These are phyloP conservation scores for Ceratocystis papillata DNA, from an alignment of 2,329 filamentous ascomycete genomes.

Conservation along the genomic window DNA sequence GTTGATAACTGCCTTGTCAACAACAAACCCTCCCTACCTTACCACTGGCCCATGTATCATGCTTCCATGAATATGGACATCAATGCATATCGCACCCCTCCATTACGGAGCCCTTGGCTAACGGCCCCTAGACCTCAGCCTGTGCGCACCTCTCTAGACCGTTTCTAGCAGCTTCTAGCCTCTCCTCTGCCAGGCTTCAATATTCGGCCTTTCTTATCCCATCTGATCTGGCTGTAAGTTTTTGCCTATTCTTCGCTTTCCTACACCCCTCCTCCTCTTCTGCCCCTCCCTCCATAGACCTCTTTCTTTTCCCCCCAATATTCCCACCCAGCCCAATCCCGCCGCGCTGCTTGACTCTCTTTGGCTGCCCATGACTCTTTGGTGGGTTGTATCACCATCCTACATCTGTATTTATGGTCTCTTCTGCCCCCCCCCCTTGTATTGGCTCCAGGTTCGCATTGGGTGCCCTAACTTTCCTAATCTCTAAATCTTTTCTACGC, in stretches of 20 bases:
- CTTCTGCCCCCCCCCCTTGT: background rate
- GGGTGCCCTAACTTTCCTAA: background rate
- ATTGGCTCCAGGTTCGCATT: background rate
- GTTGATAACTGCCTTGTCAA: background rate
- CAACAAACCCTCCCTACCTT: background rate
- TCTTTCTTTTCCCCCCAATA: background rate
- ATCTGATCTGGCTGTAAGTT: background rate
- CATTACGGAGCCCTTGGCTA: background rate
- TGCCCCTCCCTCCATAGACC: background rate
- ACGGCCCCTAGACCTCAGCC: background rate
- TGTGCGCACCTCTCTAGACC: background rate
- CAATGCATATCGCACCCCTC: background rate
- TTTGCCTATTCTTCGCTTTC: background rate
- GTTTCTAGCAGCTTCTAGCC: background rate
- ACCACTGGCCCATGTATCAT: background rate
- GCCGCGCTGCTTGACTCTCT: background rate
- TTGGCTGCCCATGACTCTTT: background rate
- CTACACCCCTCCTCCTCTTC: slow-evolving; percentile 1
- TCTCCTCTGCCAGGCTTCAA: background rate
- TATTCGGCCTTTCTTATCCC: background rate
- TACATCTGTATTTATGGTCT: too few relatives aligned
- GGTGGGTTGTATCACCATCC: background rate
- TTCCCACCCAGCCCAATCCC: background rate
- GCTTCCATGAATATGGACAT: background rate
- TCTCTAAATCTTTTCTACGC: background rate